Evolutionary conservation across 805 yeast genomes (phyloP), one percentile per base, ranked within the genome.

Genomic region (Candida cerambycidarum): DNA sequence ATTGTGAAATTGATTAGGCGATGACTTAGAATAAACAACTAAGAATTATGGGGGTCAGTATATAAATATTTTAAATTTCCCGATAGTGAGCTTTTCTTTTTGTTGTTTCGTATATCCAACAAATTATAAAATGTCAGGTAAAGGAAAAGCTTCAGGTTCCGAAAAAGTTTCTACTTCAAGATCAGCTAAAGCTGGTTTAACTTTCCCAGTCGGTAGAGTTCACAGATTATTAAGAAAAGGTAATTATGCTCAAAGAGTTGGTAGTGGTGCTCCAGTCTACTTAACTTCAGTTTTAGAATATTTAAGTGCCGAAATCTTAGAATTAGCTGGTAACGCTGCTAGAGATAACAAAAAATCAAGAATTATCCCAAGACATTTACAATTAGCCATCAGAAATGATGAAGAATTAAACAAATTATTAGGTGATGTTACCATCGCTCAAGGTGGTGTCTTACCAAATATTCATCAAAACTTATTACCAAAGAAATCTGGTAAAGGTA

Each of bases 371-470:
- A 71, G 76, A 70, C 75, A 71, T 61, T 70, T 71, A 59, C 75
- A 71, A 59, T 71, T 71, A 58, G 76, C 76, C 56, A 70, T 71
- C 69, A 71, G 76, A 70, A 71, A 71, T 58, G 76, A 71, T 69
- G 76, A 71, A 61, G 76, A 71, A 58, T 71, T 71, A 58, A 71
- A 71, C 63, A 71, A 71, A 58, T 71, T 71, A 59, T 69, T 71
- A 57, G 75, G 75, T 49, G 73, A 71, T 59, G 76, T 71, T 55
- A 71, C 76, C 38, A 71, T 71, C 39, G 76, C 76, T 40, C 75
- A 71, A 63, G 76, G 76, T 69, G 76, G 76, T 69, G 76, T 71
- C 49, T 71, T 71, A 59, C 76, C 76, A 67, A 71, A 71, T 65
- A 71, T 71, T 48, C 75, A 71, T 61, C 72, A 65, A 55, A 62